Evolutionary conservation across 1,284 basidiomycete genomes (phyloP), one percentile per base, ranked within the genome.

Genomic region (Ceratobasidium sp.): DNA sequence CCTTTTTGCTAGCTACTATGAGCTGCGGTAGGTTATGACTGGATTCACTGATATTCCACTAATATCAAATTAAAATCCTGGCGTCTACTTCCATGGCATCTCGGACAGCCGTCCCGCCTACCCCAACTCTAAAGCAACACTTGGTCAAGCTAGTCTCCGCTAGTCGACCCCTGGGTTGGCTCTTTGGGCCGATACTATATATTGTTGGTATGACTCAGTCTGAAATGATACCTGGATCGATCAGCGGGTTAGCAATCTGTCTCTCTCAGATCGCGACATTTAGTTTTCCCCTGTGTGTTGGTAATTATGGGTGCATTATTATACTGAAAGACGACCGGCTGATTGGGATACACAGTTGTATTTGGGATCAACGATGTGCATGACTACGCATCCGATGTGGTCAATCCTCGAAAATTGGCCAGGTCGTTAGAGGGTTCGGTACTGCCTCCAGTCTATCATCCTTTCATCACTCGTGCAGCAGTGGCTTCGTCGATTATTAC

Each of bases 301-400:
- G 79, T 80, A 73, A 67, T 71, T 61, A 20, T 20, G 23, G 23
- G 42, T 2, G 6, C 20, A 9, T 6, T 18, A 26, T 3, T 9
- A 18, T 39, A n/a, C n/a, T n/a, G n/a, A n/a, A n/a, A n/a, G 9
- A 20, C 40, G 2, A 44, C 10, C 55, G 46, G 23, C 56, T 3
- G 3, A 46, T 56, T 63, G 28, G 6, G 23, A 15, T 7, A 51
- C 23, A 6, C 51, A 83, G 82, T 83, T 72, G 81, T 82, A 1
- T 83, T 82, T 76, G 81, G 82, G 33, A 78, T 83, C 39, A 83
- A 83, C 66, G 82, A 83, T 67, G 80, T 82, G 18, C 82, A 81
- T 61, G 82, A 83, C 55, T 82, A 82, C 64, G 77, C 72, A 9
- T 80, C 80, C 39, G 82, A 83, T 69, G 23, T 80, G 12, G 80